Conservation (phyloP, 2,329 filamentous ascomycete genomes). For the Ophiocordyceps unilateralis region DNA sequence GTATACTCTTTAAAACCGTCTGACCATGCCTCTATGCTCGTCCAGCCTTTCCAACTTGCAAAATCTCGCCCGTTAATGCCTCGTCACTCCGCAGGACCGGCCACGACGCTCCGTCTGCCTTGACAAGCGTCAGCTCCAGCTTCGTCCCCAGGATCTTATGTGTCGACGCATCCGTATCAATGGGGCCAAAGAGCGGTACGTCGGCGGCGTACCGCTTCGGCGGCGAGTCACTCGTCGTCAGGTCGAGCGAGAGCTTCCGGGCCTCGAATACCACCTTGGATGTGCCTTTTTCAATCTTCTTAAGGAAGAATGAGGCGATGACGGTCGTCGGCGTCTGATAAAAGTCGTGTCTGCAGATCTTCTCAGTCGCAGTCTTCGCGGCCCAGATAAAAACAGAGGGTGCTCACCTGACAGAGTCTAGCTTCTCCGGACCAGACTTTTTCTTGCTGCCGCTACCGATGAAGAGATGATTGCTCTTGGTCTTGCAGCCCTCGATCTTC, state of each 20-base stretch:
- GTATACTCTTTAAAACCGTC: not conserved
- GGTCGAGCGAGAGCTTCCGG: constrained; percentile 53
- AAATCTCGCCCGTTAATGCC: constrained; percentile 50
- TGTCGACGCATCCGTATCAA: constrained; percentile 57
- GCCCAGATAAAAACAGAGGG: not conserved
- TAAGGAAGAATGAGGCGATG: constrained; percentile 85
- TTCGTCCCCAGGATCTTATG: constrained; percentile 82
- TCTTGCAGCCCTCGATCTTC: constrained; percentile 82
- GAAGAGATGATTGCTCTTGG: constrained; percentile 69
- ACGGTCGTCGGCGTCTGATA: constrained; percentile 80
- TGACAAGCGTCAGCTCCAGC: constrained; percentile 59
- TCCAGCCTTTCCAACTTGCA: constrained; percentile 75
- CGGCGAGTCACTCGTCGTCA: constrained; percentile 63
- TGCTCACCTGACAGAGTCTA: constrained; percentile 58
- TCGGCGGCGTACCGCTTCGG: constrained; percentile 62
- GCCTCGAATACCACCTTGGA: constrained; percentile 55
- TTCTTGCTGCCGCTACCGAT: constrained; percentile 58
- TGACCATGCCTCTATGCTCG: constrained; percentile 1
- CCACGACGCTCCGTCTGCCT: constrained; percentile 65
- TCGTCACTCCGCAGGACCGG: constrained; percentile 72
- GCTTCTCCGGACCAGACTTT: constrained; percentile 37
- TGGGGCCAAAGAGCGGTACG: constrained; percentile 59
- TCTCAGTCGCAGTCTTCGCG: not conserved
- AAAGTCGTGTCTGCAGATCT: constrained; percentile 48
- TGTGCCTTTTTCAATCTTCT: constrained; percentile 79